Conservation (phyloP, 2,329 filamentous ascomycete species). For the Exophiala calicioides region DNA sequence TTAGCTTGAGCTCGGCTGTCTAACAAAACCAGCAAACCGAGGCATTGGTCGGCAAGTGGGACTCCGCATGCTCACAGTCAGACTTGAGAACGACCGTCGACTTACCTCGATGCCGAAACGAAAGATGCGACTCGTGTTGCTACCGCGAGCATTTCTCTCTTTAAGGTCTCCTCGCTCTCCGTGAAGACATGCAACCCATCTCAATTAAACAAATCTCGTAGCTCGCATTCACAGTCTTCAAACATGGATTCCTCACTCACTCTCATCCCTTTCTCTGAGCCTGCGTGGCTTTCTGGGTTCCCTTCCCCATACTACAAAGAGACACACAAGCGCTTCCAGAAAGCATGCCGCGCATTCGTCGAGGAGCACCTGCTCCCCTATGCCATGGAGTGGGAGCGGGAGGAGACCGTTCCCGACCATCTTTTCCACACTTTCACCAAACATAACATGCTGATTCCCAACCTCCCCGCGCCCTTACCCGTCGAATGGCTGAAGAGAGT, state of each 20-base stretch:
- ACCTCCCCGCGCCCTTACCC: conserved; percentile 68
- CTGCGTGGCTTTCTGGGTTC: conserved; percentile 68
- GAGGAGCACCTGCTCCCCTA: conserved; percentile 62
- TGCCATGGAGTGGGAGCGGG: conserved; percentile 69
- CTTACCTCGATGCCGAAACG: conserved; percentile 8
- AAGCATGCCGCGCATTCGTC: conserved; percentile 66
- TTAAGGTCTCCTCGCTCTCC: no score
- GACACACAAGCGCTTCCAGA: conserved; percentile 67
- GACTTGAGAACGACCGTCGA: no score
- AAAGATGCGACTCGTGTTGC: background rate
- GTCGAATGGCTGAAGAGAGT: conserved; percentile 66
- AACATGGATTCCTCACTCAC: conserved; percentile 9
- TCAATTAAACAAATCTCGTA: no score
- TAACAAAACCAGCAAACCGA: no score
- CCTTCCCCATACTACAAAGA: conserved; percentile 71
- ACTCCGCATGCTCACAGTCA: no score
- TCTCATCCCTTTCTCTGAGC: conserved; percentile 70
- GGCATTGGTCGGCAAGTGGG: conserved; percentile 7
- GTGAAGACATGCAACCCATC: no score
- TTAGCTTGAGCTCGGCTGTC: no score
- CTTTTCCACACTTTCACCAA: conserved; percentile 66
- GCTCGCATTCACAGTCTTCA: no score
- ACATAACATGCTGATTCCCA: conserved; percentile 70
- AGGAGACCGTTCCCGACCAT: conserved; percentile 62
- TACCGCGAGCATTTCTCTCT: no score